Percentiles rank a stretch among this genome's conserved stretches.
phyloP scores from a whole-genome alignment of 257 asterid species.

The Gentiana straminea region DNA sequence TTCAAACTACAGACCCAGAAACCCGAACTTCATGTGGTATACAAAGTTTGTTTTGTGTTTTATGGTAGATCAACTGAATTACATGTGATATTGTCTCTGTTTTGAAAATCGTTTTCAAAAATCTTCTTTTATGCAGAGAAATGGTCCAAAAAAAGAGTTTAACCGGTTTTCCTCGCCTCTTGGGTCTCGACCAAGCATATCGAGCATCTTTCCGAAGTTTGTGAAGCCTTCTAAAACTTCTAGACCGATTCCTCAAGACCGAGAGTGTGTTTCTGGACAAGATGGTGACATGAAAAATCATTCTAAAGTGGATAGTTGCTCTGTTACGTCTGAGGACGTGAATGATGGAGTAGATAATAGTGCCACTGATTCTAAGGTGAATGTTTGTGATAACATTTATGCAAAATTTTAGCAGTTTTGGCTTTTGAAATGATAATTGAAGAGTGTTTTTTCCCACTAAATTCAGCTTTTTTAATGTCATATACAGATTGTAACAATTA shows the following conservation, averaged over 20 bases:
- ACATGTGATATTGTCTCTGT: neutral
- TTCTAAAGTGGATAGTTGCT: conserved; percentile 1
- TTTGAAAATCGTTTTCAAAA: neutral
- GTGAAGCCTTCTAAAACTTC: conserved; percentile 10
- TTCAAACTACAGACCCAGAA: conserved; percentile 29
- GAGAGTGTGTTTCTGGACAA: neutral
- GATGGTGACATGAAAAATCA: neutral
- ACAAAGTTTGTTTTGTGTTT: neutral
- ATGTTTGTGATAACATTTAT: neutral
- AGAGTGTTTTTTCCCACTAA: conserved; percentile 21
- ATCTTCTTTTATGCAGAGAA: conserved; percentile 17
- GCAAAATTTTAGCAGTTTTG: neutral
- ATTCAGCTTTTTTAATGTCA: conserved; percentile 14
- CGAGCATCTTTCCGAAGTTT: conserved; percentile 2
- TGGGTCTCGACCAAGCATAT: conserved; percentile 4
- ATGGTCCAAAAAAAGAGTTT: conserved; percentile 14
- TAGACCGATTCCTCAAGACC: neutral
- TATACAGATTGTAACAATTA: conserved; percentile 23
- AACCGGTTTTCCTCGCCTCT: conserved; percentile 11
- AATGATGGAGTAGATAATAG: conserved; percentile 21
- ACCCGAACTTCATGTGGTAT: conserved; percentile 22
- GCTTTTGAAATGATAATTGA: conserved; percentile 3
- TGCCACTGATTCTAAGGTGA: conserved; percentile 33
- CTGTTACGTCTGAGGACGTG: conserved; percentile 21
- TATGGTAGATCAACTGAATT: neutral